Conservation (phyloP, 306 rosid species). For the Lathyrus aphaca region DNA sequence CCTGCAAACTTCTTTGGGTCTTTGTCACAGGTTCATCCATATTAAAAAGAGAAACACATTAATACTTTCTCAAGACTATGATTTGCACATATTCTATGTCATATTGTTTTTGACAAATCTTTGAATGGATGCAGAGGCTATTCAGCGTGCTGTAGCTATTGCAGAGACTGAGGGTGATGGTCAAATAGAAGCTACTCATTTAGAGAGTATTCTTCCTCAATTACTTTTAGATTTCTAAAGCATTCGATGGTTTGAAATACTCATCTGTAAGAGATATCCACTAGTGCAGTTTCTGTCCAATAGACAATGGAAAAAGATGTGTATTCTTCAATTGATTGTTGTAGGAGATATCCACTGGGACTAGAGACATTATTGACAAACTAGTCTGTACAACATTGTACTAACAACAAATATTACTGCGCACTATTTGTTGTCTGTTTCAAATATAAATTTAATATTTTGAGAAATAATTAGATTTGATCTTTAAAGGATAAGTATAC, state of each 20-base stretch:
- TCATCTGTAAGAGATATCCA: slow-evolving; percentile 15
- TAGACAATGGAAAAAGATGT: not conserved
- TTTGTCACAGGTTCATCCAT: slow-evolving; percentile 62
- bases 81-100: slow-evolving; percentile 11
- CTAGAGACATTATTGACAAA: no score
- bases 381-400: no score
- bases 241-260: slow-evolving; percentile 19
- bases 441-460: no score
- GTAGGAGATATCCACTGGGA: no score
- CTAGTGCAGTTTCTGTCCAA: not conserved
- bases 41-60: slow-evolving; percentile 13
- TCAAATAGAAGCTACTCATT: slow-evolving; percentile 76
- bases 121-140: slow-evolving; percentile 66
- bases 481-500: no score
- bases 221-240: slow-evolving; percentile 79
- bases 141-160: slow-evolving; percentile 74
- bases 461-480: no score
- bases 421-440: no score
- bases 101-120: slow-evolving; percentile 25
- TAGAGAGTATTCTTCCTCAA: slow-evolving; percentile 94
- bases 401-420: no score
- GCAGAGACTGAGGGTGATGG: slow-evolving; percentile 80
- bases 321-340: no score
- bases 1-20: slow-evolving; percentile 66
- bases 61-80: slow-evolving; percentile 32